Evolutionary conservation across 2,329 filamentous ascomycete genomes (phyloP), one percentile per base, ranked within the genome.

Genomic region (Xylaria sp.): DNA sequence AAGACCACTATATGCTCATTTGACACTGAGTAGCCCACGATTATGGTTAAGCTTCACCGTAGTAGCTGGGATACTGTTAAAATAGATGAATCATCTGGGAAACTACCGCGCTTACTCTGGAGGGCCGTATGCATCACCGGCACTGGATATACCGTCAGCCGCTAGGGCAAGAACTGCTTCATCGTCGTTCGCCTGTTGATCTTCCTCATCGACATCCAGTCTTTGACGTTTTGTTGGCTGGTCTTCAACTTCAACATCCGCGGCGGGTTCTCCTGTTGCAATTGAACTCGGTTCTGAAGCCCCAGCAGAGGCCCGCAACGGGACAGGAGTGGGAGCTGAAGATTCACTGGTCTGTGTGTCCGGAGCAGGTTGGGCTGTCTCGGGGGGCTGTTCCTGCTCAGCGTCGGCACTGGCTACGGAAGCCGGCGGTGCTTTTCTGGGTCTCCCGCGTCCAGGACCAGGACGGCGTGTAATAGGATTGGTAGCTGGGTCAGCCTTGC

Each of bases 381-480:
- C 65, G 10, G 56, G 50, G 44, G 70, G 51, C 34, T 64, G 46
- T 28, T 57, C 34, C 54, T 74, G 68, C 23, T 71, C 69, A 25
- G 23, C 23, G 39, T 71, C 69, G 34, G 46, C 9, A 44, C 55
- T 59, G 37, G 32, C 23, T 48, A 72, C 61, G 25, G 70, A 72
- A 46, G 63, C 73, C 48, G 74, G 72, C n/a, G 79, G 78, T 50
- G 80, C 78, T 75, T 88, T 89, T 63, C 83, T 81, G 0, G 86
- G 85, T 7, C 87, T 82, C 1, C 87, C 86, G 54, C 87, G 83
- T 13, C 87, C 87, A 3, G 87, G 87, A 0, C 88, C 88, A 3
- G 88, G 87, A 32, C 88, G 83, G 18, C 87, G 82, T n/a, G 86
- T 89, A 73, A 89, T 89, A 60, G 88, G 88, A 66, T 89, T 89